Evolutionary conservation across 2,329 filamentous ascomycete genomes (phyloP).

Genomic region (Esteya vermicola): DNA sequence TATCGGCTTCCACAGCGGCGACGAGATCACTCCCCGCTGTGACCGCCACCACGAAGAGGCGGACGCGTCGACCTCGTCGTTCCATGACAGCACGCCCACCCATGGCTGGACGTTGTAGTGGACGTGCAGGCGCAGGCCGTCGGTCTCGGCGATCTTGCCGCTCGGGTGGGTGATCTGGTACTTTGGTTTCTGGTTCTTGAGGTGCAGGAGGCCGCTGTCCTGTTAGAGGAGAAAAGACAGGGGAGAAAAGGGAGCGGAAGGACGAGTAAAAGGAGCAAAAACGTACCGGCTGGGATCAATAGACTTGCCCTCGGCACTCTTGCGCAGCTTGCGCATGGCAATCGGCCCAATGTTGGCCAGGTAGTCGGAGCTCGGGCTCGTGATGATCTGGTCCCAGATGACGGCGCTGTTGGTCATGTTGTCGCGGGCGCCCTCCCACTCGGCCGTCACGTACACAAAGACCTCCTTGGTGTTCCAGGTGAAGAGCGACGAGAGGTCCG

Average conservation of each 20-base stretch:
- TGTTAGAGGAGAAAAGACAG: background rate
- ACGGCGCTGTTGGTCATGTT: slow-evolving; percentile 54
- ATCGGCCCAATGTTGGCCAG: slow-evolving; percentile 45
- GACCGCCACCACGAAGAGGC: slow-evolving; percentile 4
- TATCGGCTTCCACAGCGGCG: slow-evolving; percentile 44
- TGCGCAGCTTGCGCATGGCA: slow-evolving; percentile 46
- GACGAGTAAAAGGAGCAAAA: background rate
- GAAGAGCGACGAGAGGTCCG: slow-evolving; percentile 84
- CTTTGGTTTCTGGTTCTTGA: slow-evolving; percentile 81
- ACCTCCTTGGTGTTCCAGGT: slow-evolving; percentile 99
- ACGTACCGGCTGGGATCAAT: slow-evolving; percentile 43
- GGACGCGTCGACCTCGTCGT: slow-evolving; percentile 37
- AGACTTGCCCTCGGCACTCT: slow-evolving; percentile 43
- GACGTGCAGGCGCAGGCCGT: slow-evolving; percentile 63
- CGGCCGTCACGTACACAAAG: slow-evolving; percentile 89
- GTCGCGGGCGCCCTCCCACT: slow-evolving; percentile 33
- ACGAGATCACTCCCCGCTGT: slow-evolving; percentile 4
- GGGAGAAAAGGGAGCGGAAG: background rate
- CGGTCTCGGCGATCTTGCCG: slow-evolving; percentile 59
- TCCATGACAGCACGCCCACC: slow-evolving; percentile 83
- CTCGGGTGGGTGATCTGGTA: slow-evolving; percentile 92
- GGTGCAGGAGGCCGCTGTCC: slow-evolving; percentile 52
- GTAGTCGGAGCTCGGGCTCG: slow-evolving; percentile 51
- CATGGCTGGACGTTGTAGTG: slow-evolving; percentile 98
- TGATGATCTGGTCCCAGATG: slow-evolving; percentile 94